phyloP scores from a whole-genome alignment of 2,329 filamentous ascomycete species.

The Clonostachys chloroleuca region DNA sequence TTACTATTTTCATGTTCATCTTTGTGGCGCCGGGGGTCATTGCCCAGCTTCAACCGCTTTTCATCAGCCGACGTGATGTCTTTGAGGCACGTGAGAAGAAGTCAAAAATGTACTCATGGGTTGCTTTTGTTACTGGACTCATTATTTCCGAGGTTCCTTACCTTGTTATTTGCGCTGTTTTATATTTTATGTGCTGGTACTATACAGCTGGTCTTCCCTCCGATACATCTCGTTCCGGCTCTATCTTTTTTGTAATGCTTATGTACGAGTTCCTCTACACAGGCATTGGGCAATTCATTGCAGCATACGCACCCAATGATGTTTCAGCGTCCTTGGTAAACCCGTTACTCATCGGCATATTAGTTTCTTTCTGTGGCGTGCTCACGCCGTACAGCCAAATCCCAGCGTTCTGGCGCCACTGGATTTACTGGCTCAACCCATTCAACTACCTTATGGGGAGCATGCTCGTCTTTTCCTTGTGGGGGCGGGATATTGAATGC shows the following conservation, averaged over 20 bases:
- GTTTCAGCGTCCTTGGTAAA: conserved; percentile 56
- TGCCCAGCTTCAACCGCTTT: conserved; percentile 54
- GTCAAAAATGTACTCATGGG: conserved; percentile 58
- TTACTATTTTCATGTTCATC: conserved; percentile 60
- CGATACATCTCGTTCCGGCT: conserved; percentile 39
- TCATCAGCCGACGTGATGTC: conserved; percentile 50
- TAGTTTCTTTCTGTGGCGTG: conserved; percentile 72
- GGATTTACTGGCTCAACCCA: conserved; percentile 56
- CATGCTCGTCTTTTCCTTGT: conserved; percentile 47
- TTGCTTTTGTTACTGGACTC: conserved; percentile 51
- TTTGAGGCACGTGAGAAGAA: conserved; percentile 57
- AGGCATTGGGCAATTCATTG: conserved; percentile 58
- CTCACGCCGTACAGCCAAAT: conserved; percentile 63
- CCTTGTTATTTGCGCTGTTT: conserved; percentile 32
- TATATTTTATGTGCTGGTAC: conserved; percentile 54
- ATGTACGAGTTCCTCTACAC: conserved; percentile 58
- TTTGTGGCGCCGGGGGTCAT: conserved; percentile 56
- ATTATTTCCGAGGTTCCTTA: conserved; percentile 43
- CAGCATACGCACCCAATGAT: conserved; percentile 57
- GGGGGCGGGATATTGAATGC: conserved; percentile 41
- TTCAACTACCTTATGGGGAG: conserved; percentile 58
- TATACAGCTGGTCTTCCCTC: conserved; percentile 48
- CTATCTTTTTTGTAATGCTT: conserved; percentile 48
- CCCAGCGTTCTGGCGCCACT: conserved; percentile 62
- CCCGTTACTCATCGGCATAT: conserved; percentile 47